A percentile compares a stretch with the other conserved stretches of the same genome.
phyloP scores from a whole-genome alignment of 352 stramenopile species.

The Globisporangium cystogenes region DNA sequence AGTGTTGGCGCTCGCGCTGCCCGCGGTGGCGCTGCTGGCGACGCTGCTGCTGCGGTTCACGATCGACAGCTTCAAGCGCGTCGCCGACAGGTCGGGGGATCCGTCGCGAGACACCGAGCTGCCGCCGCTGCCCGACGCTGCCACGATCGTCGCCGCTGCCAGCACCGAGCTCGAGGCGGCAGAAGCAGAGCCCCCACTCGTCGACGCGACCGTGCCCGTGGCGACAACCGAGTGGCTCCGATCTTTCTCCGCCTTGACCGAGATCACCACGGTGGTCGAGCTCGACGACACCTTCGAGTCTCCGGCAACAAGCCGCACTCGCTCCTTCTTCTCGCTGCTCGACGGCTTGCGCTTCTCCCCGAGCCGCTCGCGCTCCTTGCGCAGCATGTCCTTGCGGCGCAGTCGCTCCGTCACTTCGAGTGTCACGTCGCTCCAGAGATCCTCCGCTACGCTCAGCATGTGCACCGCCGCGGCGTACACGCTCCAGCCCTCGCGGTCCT shows the following conservation, averaged over 20 bases:
- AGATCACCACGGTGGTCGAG: neutral
- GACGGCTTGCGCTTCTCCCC: conserved; percentile 44
- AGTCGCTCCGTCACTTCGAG: conserved; percentile 71
- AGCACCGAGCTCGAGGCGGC: neutral
- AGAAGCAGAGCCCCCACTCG: neutral
- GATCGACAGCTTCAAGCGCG: conserved; percentile 59
- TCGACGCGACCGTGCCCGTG: neutral
- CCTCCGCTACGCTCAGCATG: conserved; percentile 67
- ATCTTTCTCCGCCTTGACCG: neutral
- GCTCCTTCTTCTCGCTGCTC: conserved; percentile 24
- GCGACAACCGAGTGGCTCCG: neutral
- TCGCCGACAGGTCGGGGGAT: conserved; percentile 28
- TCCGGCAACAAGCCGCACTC: conserved; percentile 2
- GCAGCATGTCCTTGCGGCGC: conserved; percentile 58
- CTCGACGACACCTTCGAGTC: neutral
- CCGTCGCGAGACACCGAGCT: conserved; percentile 4
- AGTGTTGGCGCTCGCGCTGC: neutral
- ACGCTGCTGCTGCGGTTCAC: conserved; percentile 34
- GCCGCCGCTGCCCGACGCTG: neutral
- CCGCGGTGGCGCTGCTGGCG: neutral
- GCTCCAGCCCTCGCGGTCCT: conserved; percentile 73
- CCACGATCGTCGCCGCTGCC: conserved; percentile 5
- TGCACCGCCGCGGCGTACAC: conserved; percentile 73
- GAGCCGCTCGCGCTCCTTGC: conserved; percentile 66
- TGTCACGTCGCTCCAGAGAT: conserved; percentile 76